These are phyloP conservation scores for Oenanthe sinensis DNA, from an alignment of 129 eudicot genomes.

Conservation along the genomic window DNA sequence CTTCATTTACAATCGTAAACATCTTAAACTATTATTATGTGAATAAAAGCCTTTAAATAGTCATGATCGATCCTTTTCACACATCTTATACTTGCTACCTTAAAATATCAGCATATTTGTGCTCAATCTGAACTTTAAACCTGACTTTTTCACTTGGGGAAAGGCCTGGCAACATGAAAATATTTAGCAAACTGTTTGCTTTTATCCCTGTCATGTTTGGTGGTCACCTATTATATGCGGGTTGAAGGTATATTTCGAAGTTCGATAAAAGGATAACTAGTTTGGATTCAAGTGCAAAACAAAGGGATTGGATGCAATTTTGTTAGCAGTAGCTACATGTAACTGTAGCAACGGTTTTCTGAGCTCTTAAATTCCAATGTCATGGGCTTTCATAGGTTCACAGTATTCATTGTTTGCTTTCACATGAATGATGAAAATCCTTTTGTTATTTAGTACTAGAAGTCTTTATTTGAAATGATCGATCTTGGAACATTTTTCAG, in stretches of 20 bases:
- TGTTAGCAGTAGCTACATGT: not conserved
- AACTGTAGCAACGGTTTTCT: not conserved
- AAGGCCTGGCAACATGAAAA: not conserved
- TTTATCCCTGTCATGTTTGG: not conserved
- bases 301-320: not conserved
- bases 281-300: not conserved
- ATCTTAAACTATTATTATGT: not conserved
- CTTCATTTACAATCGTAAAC: not conserved
- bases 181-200: not conserved
- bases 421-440: not conserved
- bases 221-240: not conserved
- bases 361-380: not conserved
- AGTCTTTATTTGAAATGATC: not conserved
- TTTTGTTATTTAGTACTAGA: not conserved
- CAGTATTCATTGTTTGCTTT: not conserved
- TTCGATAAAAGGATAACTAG: not conserved
- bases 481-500: conserved; percentile 29
- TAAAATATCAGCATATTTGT: not conserved
- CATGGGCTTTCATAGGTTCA: not conserved
- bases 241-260: not conserved
- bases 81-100: not conserved
- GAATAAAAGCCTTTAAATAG: not conserved
- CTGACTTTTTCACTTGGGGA: not conserved
- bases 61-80: not conserved
- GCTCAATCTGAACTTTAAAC: not conserved